phyloP scores from a whole-genome alignment of 2,329 filamentous ascomycete genomes.

The Pleoardoris graminearum region DNA sequence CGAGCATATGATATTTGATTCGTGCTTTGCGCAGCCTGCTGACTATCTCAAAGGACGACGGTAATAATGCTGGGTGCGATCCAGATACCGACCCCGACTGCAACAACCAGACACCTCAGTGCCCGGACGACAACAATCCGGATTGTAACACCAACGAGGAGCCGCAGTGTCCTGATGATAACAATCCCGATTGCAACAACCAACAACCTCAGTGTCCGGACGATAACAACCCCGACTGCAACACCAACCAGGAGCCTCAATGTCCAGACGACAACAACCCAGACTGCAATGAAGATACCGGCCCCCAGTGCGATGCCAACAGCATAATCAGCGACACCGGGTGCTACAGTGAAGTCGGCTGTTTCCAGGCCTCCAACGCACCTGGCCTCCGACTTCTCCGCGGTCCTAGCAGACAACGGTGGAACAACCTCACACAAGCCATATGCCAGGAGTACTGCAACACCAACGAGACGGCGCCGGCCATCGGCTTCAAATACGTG shows the following conservation, averaged over 20 bases:
- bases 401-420: neutral
- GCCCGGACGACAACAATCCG: no score
- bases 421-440: neutral
- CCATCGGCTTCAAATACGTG: neutral
- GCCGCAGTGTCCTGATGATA: no score
- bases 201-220: no score
- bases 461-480: neutral
- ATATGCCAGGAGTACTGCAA: neutral
- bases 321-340: no score
- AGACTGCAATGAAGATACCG: no score
- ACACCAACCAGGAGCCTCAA: no score
- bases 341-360: neutral
- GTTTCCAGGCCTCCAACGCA: neutral
- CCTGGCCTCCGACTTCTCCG: neutral
- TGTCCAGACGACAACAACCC: no score
- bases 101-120: neutral
- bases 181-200: no score
- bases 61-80: no score
- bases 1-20: neutral
- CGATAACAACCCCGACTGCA: no score
- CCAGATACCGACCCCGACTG: neutral
- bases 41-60: slow-evolving; percentile 7
- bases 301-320: no score
- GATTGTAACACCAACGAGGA: no score
- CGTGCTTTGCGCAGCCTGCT: slow-evolving; percentile 4